Base-by-base conservation (phyloP, 2,329 filamentous ascomycete genomes). In the Diplodia sapinea region DNA sequence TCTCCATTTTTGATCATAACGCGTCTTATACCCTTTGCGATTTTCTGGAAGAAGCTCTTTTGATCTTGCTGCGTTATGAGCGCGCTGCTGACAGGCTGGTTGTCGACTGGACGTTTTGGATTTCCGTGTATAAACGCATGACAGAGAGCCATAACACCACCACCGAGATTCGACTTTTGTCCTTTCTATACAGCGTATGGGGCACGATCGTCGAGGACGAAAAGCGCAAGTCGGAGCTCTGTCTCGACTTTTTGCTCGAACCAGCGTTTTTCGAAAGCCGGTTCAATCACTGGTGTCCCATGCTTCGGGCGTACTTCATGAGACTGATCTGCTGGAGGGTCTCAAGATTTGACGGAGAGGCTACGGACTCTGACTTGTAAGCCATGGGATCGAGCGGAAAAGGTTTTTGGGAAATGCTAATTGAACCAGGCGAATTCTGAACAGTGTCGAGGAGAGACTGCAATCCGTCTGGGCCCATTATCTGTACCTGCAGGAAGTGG, bases 271-370 rank as follows among this genome's bases (percentile, higher is more conserved):
- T 97, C 76, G 88, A 91, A 74, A 88, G 87, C 69, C 89, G 93
- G 69, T 97, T 97, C 80, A 94, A 91, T 74, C 93, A 97, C 74
- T 97, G 94, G 93, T 96, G 92, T 74, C 93, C 94, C 0, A 96
- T 97, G 94, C 92, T 97, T 26, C 87, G 94, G 69, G 91, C 93
- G 15, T 97, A 97, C 78, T 97, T 90, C 76, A 95, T 96, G 86
- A 91, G 94, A 56, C 81, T 97, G 61, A 79, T 97, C 26, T 96
- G 93, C 79, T 97, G 94, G 94, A 88, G 93, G 69, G 83, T 97
- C 57, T 94, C 91, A 71, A 86, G 94, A 70, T 91, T 91, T 74
- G 87, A 89, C 64, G 92, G 89, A 17, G 86, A 85, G 56, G 83
- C 87, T 26, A 86, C 87, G 54, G 85, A 88, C 33, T 77, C 87